These are phyloP conservation scores for Hymenoscyphus linearis DNA, from an alignment of 2,329 filamentous ascomycete species.

Conservation along the genomic window DNA sequence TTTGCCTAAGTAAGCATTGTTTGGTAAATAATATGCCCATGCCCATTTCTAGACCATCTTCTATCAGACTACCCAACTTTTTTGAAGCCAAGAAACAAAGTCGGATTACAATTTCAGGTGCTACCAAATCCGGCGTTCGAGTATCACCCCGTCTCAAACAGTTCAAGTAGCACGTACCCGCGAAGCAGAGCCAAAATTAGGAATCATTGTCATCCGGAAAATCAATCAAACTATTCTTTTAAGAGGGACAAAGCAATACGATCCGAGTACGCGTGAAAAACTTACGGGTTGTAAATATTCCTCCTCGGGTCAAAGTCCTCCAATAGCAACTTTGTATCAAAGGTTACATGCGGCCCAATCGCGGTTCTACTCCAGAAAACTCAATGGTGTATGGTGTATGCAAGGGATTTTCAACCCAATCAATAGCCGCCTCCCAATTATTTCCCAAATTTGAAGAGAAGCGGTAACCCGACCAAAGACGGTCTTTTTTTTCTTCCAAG, in stretches of 20 bases:
- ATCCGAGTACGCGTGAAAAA: not conserved
- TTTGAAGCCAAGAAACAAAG: not conserved
- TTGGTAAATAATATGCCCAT: not conserved
- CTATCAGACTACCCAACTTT: not conserved
- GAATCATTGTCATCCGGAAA: not conserved
- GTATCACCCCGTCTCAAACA: not conserved
- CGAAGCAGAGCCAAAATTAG: not conserved
- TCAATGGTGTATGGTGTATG: not conserved
- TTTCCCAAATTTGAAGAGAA: not conserved
- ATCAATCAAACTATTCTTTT: conserved; percentile 4
- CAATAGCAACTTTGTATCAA: conserved; percentile 1
- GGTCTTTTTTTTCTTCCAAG: not conserved
- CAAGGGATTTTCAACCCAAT: not conserved
- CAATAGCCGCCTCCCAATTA: not conserved
- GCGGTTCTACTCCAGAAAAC: not conserved
- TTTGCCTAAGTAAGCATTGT: not conserved
- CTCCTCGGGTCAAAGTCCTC: not conserved
- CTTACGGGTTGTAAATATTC: not conserved
- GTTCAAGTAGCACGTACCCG: conserved; percentile 2
- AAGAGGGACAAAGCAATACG: not conserved
- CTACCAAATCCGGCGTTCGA: not conserved
- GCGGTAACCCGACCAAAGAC: not conserved
- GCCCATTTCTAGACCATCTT: not conserved
- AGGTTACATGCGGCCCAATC: conserved; percentile 6
- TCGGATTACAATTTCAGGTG: not conserved